A percentile compares a stretch with the other conserved stretches of the same genome.
Conservation (phyloP, 2,329 filamentous ascomycete genomes). For the Boeremia exigua region DNA sequence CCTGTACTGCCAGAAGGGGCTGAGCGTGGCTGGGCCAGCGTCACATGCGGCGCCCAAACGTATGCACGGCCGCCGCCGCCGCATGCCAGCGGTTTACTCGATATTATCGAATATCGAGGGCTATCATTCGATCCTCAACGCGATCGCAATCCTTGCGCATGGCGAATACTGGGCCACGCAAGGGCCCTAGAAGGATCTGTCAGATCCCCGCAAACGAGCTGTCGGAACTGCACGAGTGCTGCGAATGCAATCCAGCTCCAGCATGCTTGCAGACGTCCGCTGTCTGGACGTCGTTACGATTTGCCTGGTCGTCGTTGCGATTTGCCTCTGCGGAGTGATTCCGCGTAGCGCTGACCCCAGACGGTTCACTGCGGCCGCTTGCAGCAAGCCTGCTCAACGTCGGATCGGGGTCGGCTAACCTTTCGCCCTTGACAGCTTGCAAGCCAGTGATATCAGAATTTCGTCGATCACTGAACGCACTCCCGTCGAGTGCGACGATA, state of each 20-base stretch:
- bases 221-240: background rate
- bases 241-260: background rate
- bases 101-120: background rate
- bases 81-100: background rate
- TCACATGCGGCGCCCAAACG: background rate
- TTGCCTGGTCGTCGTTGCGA: too few species aligned
- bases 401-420: background rate
- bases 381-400: background rate
- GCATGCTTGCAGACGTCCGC: background rate
- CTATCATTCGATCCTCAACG: constrained; percentile 3
- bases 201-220: background rate
- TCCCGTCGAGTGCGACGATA: background rate
- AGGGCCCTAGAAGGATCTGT: background rate
- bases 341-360: background rate
- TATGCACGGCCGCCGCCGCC: background rate
- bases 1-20: background rate
- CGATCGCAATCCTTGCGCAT: background rate
- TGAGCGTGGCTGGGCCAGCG: background rate
- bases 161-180: constrained; percentile 4
- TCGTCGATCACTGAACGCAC: constrained; percentile 5
- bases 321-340: too few species aligned
- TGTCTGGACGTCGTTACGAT: too few species aligned
- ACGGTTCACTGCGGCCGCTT: background rate
- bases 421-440: background rate
- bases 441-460: constrained; percentile 9